Conservation (phyloP, 73 alveolate genomes). For the Paramecium biaurelia region DNA sequence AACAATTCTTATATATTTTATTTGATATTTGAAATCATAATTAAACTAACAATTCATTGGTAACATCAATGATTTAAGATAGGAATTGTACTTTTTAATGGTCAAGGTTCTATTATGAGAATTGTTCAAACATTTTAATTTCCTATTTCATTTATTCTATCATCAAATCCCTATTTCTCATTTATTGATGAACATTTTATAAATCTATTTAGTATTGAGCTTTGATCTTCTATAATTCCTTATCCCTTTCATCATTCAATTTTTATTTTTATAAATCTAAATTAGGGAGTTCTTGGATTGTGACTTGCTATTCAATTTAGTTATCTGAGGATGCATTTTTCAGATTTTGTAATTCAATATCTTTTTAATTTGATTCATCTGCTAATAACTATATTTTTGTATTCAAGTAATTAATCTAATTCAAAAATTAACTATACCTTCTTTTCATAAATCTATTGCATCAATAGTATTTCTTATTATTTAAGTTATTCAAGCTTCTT, state of each 20-base stretch:
- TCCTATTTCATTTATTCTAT: neutral
- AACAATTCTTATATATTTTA: neutral
- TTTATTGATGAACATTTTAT: neutral
- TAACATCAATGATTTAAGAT: neutral
- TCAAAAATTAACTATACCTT: neutral
- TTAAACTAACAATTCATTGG: slow-evolving; percentile 5
- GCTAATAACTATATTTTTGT: neutral
- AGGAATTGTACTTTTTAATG: neutral
- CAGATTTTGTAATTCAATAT: neutral
- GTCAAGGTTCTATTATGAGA: neutral
- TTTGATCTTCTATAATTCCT: neutral
- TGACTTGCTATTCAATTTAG: neutral
- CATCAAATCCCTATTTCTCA: neutral
- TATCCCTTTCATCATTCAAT: neutral
- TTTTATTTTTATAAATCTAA: neutral
- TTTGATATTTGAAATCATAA: neutral
- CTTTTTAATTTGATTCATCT: neutral
- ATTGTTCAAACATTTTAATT: neutral
- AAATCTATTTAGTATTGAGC: neutral
- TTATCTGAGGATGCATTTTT: neutral
- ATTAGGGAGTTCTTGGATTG: neutral
- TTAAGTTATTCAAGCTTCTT: neutral
- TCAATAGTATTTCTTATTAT: neutral
- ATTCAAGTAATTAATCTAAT: neutral
- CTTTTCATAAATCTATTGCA: neutral